Evolutionary conservation across 495 filamentous ascomycete genomes (phyloP), one percentile per base, ranked within the genome.

Genomic region (Xylaria nigripes): DNA sequence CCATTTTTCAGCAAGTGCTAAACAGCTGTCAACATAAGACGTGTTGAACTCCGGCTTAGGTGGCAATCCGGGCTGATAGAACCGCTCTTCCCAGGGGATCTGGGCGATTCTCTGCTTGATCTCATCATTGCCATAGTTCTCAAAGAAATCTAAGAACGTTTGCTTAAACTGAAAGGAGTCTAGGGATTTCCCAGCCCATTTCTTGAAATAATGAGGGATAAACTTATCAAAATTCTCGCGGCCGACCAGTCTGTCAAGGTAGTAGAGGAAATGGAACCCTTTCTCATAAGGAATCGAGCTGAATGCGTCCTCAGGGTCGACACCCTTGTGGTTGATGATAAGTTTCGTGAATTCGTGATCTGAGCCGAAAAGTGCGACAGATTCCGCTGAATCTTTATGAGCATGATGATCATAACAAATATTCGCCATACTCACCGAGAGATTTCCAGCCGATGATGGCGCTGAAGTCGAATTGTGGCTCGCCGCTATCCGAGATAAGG

Each of bases 221-320:
- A 95, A 98, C 56, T 81, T 84, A 75, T 96, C 85, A 71, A 90
- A 98, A 62, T 88, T 86, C 38, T 83, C 75, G 59, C 87, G 85
- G n/a, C 90, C 89, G 2, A 98, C 74, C 9, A 93, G 75, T 25
- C 82, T 84, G 57, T 98, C 93, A 8, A 98, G 78, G 58, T 87
- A 79, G 66, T 85, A 95, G 48, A 98, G 67, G 46, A 76, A 75
- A 55, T 77, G 71, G 58, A 77, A 76, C 41, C 72, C 77, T 67
- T 85, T 85, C 61, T 84, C 86, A 50, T 89, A 89, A 0, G 93
- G 93, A 24, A 96, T 75, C 25, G 80, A 85, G 46, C 86, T 91
- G 70, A 96, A 98, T 6, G 90, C 88, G 72, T 98, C 92, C 68
- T 96, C 93, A 0, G 92, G 92, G 63, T 96, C 90, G 63, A 91